A percentile compares a stretch with the other conserved stretches of the same genome.
Conservation (phyloP, 2,329 filamentous ascomycete species). For the Colletotrichum viniferum region DNA sequence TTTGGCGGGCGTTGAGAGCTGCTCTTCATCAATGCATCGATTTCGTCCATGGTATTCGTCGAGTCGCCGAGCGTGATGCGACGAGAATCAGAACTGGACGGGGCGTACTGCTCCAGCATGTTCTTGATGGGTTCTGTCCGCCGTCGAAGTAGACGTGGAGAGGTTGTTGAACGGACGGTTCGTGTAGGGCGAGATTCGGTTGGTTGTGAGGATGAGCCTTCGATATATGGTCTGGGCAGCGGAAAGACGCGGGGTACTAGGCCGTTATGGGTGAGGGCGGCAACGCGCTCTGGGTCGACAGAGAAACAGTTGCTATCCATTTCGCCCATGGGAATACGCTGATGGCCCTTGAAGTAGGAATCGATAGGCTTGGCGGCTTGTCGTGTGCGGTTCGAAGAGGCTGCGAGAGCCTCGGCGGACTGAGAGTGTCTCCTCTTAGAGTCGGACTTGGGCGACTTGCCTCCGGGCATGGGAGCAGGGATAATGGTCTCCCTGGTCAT, state of each 20-base stretch:
- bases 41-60: slow-evolving; percentile 10
- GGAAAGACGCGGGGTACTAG: slow-evolving; percentile 61
- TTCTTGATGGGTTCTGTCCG: slow-evolving; percentile 57
- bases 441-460: slow-evolving; percentile 49
- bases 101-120: slow-evolving; percentile 35
- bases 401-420: slow-evolving; percentile 17
- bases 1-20: slow-evolving; percentile 50
- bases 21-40: slow-evolving; percentile 17
- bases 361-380: slow-evolving; percentile 54
- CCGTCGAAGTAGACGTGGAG: slow-evolving; percentile 49
- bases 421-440: slow-evolving; percentile 48
- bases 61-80: neutral
- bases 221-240: slow-evolving; percentile 61
- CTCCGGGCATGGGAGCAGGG: slow-evolving; percentile 43
- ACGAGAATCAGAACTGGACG: neutral
- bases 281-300: slow-evolving; percentile 52
- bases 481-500: slow-evolving; percentile 77
- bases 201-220: slow-evolving; percentile 30
- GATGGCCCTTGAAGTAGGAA: slow-evolving; percentile 55
- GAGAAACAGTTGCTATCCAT: slow-evolving; percentile 68
- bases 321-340: slow-evolving; percentile 62
- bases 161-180: slow-evolving; percentile 29
- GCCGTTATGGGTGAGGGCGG: slow-evolving; percentile 53
- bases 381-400: slow-evolving; percentile 25
- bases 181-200: slow-evolving; percentile 22